A percentile compares a stretch with the other conserved stretches of the same genome.
Conservation (phyloP, 768 basidiomycete genomes). For the Nidularia sp. region DNA sequence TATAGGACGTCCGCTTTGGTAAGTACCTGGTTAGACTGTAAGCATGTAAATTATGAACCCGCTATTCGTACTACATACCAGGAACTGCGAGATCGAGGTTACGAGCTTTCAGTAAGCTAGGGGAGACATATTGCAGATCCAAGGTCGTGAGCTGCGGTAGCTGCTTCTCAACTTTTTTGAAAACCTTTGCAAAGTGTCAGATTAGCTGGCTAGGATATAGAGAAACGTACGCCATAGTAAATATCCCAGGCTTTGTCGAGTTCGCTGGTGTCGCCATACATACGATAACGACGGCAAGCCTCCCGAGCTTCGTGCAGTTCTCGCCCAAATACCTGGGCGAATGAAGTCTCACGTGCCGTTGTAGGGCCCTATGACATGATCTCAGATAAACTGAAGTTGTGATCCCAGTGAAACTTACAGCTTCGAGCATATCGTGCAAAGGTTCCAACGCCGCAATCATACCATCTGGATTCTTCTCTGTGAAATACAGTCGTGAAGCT, state of each 20-base stretch:
- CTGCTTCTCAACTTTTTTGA: conserved; percentile 95
- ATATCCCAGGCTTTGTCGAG: conserved; percentile 99
- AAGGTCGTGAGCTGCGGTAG: conserved; percentile 83
- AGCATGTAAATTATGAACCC: neutral
- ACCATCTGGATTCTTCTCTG: conserved; percentile 92
- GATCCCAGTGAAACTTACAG: conserved; percentile 48
- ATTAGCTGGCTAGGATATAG: neutral
- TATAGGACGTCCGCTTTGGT: conserved; percentile 82
- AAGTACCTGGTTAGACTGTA: too few species aligned
- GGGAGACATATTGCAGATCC: conserved; percentile 97
- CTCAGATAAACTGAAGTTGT: neutral
- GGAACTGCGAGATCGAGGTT: conserved; percentile 95
- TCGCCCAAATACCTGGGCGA: conserved; percentile 88
- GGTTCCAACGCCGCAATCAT: conserved; percentile 95
- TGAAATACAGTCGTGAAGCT: conserved; percentile 94
- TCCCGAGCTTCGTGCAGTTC: conserved; percentile 92
- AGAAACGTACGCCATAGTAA: conserved; percentile 78
- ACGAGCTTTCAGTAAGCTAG: conserved; percentile 81
- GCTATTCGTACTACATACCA: conserved; percentile 40
- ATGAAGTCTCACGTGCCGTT: conserved; percentile 92
- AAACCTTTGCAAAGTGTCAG: conserved; percentile 52
- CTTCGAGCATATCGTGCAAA: conserved; percentile 88
- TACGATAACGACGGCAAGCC: conserved; percentile 81
- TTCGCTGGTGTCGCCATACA: conserved; percentile 83
- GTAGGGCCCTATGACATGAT: conserved; percentile 68